Conservation (phyloP, 345 rosid species). For the Acer saccharum region DNA sequence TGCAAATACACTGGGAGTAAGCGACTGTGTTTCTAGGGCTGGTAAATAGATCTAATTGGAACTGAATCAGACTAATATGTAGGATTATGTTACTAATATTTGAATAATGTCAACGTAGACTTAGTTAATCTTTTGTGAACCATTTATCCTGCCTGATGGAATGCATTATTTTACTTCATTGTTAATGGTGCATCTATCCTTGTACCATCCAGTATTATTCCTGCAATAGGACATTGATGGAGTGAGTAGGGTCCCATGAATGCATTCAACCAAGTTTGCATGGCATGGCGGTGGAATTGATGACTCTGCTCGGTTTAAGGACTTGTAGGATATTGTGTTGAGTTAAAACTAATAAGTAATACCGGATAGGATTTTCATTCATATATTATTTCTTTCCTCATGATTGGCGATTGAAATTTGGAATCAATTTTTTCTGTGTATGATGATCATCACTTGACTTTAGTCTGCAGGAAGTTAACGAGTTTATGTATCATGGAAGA, state of each 20-base stretch:
- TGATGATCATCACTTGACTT: not conserved
- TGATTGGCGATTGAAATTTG: not conserved
- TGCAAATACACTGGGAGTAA: not conserved
- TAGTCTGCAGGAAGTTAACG: not conserved
- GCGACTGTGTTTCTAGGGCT: slow-evolving; percentile 3
- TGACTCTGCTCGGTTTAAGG: slow-evolving; percentile 24
- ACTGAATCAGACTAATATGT: not conserved
- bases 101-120: not conserved
- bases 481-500: not conserved
- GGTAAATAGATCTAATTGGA: not conserved
- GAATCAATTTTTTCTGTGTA: not conserved
- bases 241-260: slow-evolving; percentile 24
- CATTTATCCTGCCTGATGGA: not conserved
- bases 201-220: not conserved
- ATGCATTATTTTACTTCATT: not conserved
- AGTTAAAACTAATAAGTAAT: slow-evolving; percentile 18
- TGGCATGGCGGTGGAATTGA: slow-evolving; percentile 21
- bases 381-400: not conserved
- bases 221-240: slow-evolving; percentile 10
- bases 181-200: not conserved
- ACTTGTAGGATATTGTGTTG: slow-evolving; percentile 19
- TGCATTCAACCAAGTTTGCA: slow-evolving; percentile 23
- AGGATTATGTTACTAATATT: slow-evolving; percentile 1
- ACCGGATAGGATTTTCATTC: not conserved
- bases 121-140: not conserved